Conservation (phyloP, 2,329 filamentous ascomycete species). For the Chrysosporium keratinophilum region DNA sequence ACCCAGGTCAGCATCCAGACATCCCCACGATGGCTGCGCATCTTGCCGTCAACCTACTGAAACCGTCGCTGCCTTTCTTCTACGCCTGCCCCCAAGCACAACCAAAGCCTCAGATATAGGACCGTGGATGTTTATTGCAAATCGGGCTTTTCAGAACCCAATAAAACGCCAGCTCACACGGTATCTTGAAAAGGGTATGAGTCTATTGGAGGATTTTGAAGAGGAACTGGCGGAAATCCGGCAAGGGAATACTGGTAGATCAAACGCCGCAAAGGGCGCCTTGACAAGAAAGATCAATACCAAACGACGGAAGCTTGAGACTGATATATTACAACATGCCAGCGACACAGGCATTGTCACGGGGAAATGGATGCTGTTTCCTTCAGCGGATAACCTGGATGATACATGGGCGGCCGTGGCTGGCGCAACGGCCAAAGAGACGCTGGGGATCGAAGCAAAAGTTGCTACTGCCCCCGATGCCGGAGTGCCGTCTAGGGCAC, state of each 20-base stretch:
- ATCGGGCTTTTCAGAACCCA: slow-evolving; percentile 45
- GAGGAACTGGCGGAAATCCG: slow-evolving; percentile 41
- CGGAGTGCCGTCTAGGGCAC: slow-evolving; percentile 23
- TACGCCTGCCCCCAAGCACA: slow-evolving; percentile 56
- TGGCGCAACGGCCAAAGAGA: slow-evolving; percentile 54
- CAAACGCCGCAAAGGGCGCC: slow-evolving; percentile 25
- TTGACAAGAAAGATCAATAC: slow-evolving; percentile 33
- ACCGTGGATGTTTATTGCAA: slow-evolving; percentile 64
- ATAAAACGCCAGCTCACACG: slow-evolving; percentile 17
- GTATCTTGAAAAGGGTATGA: slow-evolving; percentile 45
- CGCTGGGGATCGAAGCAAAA: slow-evolving; percentile 64
- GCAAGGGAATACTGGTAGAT: slow-evolving; percentile 41
- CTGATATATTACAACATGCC: slow-evolving; percentile 53
- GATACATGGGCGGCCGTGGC: slow-evolving; percentile 51
- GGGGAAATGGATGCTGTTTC: slow-evolving; percentile 48
- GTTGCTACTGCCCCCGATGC: slow-evolving; percentile 47
- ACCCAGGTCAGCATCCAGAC: slow-evolving; percentile 10
- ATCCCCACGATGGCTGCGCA: slow-evolving; percentile 14
- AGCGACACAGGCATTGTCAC: slow-evolving; percentile 46
- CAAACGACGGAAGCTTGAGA: slow-evolving; percentile 37
- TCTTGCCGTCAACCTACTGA: slow-evolving; percentile 51
- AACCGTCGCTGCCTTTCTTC: slow-evolving; percentile 54
- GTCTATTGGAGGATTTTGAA: slow-evolving; percentile 44
- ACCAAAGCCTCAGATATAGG: slow-evolving; percentile 40
- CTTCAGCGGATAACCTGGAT: slow-evolving; percentile 20